Evolutionary conservation across 2,329 filamentous ascomycete species (phyloP), one percentile per base, ranked within the genome.

Genomic region (Epichloe festucae): DNA sequence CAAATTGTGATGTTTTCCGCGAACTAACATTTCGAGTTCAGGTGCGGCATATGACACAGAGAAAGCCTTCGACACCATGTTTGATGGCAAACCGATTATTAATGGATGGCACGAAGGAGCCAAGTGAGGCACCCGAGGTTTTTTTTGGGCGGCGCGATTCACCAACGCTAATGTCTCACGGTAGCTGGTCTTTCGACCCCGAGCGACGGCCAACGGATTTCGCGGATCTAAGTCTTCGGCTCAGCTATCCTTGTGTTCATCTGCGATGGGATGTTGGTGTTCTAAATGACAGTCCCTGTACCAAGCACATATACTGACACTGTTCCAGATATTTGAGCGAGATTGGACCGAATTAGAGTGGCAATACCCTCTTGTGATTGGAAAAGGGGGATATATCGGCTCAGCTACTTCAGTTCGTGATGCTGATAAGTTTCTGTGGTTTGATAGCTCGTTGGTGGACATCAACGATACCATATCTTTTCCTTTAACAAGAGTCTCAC

Each of bases 381-480:
- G 70, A 19, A 47, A 66, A 48, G 60, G 61, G 66, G 66, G 66
- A n/a, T 75, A 66, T 50, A 57, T 75, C 46, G 72, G 73, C 19
- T 67, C 70, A 1, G 69, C 69, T 3, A 69, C 69, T 5, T 67
- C 64, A 17, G 36, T 52, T 23, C 52, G 49, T 23, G 46, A 54
- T 47, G 31, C 52, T 17, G 41, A 54, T 23, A 42, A 36, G 21
- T 52, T 39, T 31, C 1, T 15, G 15, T 47, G 38, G 46, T 54
- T 54, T 35, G 46, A 52, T 35, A 35, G 23, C 34, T 48, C 49
- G 12, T 15, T 50, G 17, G 39, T 52, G 14, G 36, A 69, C 54
- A 66, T 66, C n/a, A 61, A 66, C 15, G 66, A 71, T 49, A 67
- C 67, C 0, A 56, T 67, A 11, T 51, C 68, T 0, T 70, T 73